These are phyloP conservation scores for Tetracladium maxilliforme DNA, from an alignment of 2,329 filamentous ascomycete genomes.

Conservation along the genomic window DNA sequence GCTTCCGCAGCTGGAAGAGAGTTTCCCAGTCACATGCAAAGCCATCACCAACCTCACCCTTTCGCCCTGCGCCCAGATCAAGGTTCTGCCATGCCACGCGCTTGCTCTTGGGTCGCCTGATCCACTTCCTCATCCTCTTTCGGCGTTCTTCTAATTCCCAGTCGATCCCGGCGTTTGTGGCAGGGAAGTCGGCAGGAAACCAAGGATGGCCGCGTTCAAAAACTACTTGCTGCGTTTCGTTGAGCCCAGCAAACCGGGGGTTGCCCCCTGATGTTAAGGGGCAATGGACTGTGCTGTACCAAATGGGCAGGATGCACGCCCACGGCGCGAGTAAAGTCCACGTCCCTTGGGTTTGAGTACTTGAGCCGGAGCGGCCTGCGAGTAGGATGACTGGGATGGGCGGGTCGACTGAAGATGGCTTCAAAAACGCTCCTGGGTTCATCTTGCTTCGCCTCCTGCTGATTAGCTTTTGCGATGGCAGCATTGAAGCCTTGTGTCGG, in stretches of 20 bases:
- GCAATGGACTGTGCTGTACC: slow-evolving; percentile 75
- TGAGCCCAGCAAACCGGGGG: slow-evolving; percentile 67
- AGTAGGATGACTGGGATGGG: slow-evolving; percentile 65
- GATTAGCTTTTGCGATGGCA: slow-evolving; percentile 66
- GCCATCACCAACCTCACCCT: slow-evolving; percentile 70
- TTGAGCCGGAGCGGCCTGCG: slow-evolving; percentile 33
- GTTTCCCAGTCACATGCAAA: slow-evolving; percentile 74
- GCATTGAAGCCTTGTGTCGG: slow-evolving; percentile 48
- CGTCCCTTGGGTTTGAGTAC: slow-evolving; percentile 41
- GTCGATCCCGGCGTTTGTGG: slow-evolving; percentile 60
- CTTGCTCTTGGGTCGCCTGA: slow-evolving; percentile 67
- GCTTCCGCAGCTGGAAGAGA: slow-evolving; percentile 27
- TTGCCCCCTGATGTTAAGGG: slow-evolving; percentile 69
- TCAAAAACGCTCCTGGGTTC: slow-evolving; percentile 46
- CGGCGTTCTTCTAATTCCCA: slow-evolving; percentile 61
- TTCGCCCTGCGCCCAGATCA: slow-evolving; percentile 56
- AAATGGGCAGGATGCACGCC: slow-evolving; percentile 75
- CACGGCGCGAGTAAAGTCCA: slow-evolving; percentile 84
- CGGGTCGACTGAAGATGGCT: slow-evolving; percentile 46
- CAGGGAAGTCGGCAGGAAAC: slow-evolving; percentile 78
- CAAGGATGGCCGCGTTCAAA: slow-evolving; percentile 69
- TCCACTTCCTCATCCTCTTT: slow-evolving; percentile 51
- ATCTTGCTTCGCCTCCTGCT: slow-evolving; percentile 58
- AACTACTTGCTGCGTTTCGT: slow-evolving; percentile 63
- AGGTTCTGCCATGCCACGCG: slow-evolving; percentile 61